Evolutionary conservation across 257 asterid species (phyloP), one percentile per base, ranked within the genome.

Genomic region (Mitragyna speciosa): DNA sequence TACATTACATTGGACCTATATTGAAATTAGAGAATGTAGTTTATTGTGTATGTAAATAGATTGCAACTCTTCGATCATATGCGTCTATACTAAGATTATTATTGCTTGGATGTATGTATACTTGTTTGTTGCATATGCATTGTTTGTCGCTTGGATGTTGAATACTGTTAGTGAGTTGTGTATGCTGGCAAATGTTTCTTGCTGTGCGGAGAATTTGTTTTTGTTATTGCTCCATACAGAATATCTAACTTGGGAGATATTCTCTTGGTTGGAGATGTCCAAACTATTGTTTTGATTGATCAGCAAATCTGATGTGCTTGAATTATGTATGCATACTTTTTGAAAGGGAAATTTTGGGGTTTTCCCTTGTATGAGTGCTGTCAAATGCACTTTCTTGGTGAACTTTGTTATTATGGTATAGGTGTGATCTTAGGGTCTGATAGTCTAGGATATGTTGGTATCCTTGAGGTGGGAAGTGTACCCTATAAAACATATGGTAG

Each of bases 1-100:
- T 91, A 90, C 86, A 90, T 85, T 85, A 67, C 56, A 52, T 73
- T 79, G 70, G 47, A 54, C 36, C 72, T 41, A 28, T 45, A 28
- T 30, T 43, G 80, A 5, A 67, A 56, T 26, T 52, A 51, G 51
- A 31, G 43, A 36, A 12, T 31, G 20, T 75, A 75, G 70, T 36
- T 24, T 43, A 75, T 12, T 33, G 71, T 41, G 75, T 47, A 33
- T 80, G 83, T 80, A 80, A 63, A 80, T 80, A 80, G 28, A n/a
- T 45, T 31, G 39, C 41, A 31, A 30, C 61, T 71, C 3, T 61
- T 30, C 22, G 31, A 43, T 79, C 22, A 5, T 30, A 79, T 75
- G 6, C 31, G 51, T 54, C 51, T 67, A 51, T 51, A 68, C 22
- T 8, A 24, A 47, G 19, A n/a, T 11, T 65, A 8, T 16, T 73